These are phyloP conservation scores for Beauveria brongniartii DNA, from an alignment of 2,329 filamentous ascomycete species.

Conservation along the genomic window DNA sequence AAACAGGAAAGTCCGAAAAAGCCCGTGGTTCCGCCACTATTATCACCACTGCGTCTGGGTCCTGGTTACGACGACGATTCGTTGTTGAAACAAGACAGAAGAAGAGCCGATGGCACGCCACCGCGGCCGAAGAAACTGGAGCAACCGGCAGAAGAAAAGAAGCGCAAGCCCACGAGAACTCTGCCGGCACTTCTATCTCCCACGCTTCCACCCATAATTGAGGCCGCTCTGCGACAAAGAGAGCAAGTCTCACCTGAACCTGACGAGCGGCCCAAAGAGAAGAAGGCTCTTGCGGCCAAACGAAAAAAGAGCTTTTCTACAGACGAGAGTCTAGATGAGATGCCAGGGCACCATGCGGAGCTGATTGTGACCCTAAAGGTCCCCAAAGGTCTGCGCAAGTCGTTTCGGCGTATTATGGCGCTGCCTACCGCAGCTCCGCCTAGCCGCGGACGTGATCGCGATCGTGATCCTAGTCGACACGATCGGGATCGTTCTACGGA, in stretches of 20 bases:
- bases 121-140: slow-evolving; percentile 18
- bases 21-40: slow-evolving; percentile 38
- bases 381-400: slow-evolving; percentile 37
- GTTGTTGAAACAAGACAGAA: slow-evolving; percentile 20
- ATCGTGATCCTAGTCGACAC: slow-evolving; percentile 18
- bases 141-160: slow-evolving; percentile 25
- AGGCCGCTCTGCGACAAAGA: slow-evolving; percentile 34
- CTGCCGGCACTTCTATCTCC: slow-evolving; percentile 48
- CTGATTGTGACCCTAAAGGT: slow-evolving; percentile 41
- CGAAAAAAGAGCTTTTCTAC: slow-evolving; percentile 19
- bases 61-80: slow-evolving; percentile 32
- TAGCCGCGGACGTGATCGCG: background rate
- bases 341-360: slow-evolving; percentile 18
- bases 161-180: slow-evolving; percentile 27
- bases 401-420: slow-evolving; percentile 38
- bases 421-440: slow-evolving; percentile 21
- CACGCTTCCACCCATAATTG: slow-evolving; percentile 44
- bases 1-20: slow-evolving; percentile 31
- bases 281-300: slow-evolving; percentile 14
- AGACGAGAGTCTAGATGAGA: slow-evolving; percentile 26
- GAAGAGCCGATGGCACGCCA: slow-evolving; percentile 16
- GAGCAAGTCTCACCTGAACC: slow-evolving; percentile 9
- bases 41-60: slow-evolving; percentile 44
- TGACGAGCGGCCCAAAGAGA: slow-evolving; percentile 5
- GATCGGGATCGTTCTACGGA: slow-evolving; percentile 1